Percentiles rank a stretch among this genome's conserved stretches.
phyloP scores from a whole-genome alignment of 108 stramenopile genomes.

The Cafeteria roenbergensis region DNA sequence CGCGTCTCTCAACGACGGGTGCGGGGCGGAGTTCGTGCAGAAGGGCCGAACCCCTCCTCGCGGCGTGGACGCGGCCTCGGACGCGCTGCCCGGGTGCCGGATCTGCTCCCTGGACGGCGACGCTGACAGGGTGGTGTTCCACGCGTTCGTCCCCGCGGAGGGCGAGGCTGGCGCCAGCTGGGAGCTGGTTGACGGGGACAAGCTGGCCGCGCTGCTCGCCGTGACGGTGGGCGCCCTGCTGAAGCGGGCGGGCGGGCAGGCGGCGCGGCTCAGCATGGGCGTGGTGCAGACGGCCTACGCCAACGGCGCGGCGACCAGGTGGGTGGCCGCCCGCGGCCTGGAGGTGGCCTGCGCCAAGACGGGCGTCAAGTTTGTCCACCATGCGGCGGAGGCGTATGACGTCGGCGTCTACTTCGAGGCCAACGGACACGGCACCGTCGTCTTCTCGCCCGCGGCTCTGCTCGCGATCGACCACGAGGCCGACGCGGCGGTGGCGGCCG shows the following conservation, averaged over 20 bases:
- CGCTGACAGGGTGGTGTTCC: slow-evolving; percentile 92
- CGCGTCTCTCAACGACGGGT: slow-evolving; percentile 65
- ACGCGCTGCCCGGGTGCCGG: slow-evolving; percentile 12
- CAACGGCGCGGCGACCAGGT: slow-evolving; percentile 81
- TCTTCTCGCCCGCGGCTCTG: slow-evolving; percentile 57
- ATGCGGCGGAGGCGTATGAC: slow-evolving; percentile 75
- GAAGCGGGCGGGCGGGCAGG: slow-evolving; percentile 1
- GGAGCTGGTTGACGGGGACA: slow-evolving; percentile 83
- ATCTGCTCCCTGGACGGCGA: slow-evolving; percentile 81
- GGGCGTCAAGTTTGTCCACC: slow-evolving; percentile 91
- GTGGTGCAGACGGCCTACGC: slow-evolving; percentile 98
- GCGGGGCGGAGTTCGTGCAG: slow-evolving; percentile 87
- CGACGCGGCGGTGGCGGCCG: slow-evolving; percentile 9
- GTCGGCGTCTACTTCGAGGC: slow-evolving; percentile 98
- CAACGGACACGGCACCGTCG: slow-evolving; percentile 95
- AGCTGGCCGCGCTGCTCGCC: slow-evolving; percentile 73
- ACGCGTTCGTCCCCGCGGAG: too few species aligned
- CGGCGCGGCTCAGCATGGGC: slow-evolving; percentile 49
- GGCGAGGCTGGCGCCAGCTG: slow-evolving; percentile 28
- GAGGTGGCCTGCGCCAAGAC: slow-evolving; percentile 32
- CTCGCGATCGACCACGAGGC: slow-evolving; percentile 6
- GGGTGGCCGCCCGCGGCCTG: slow-evolving; percentile 35
- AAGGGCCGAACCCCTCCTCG: slow-evolving; percentile 56
- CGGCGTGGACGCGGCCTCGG: background rate
- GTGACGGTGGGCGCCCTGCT: slow-evolving; percentile 60